phyloP scores from a whole-genome alignment of 768 basidiomycete genomes.

The Lactifluus echinatus region DNA sequence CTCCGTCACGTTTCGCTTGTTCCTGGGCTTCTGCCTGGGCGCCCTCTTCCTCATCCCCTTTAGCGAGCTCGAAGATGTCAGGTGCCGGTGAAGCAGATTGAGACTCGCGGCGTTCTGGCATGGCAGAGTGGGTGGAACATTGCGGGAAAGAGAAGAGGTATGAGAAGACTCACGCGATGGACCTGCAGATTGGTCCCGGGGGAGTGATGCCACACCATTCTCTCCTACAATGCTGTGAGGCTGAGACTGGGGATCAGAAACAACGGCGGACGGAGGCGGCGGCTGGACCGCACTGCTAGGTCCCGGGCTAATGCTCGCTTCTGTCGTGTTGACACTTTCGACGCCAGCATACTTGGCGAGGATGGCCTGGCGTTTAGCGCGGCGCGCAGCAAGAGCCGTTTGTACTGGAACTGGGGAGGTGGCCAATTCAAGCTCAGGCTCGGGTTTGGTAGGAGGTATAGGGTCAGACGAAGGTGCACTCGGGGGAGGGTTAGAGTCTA shows the following conservation, averaged over 20 bases:
- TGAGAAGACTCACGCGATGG: not conserved
- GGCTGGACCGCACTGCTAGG: conserved; percentile 69
- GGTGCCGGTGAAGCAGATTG: conserved; percentile 52
- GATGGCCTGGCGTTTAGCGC: conserved; percentile 67
- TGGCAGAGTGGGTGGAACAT: not conserved
- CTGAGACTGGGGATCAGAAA: conserved; percentile 59
- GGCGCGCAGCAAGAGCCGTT: conserved; percentile 54
- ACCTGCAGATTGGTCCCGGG: conserved; percentile 1
- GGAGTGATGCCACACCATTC: not conserved
- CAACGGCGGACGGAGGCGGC: conserved; percentile 47
- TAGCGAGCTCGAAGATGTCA: conserved; percentile 57
- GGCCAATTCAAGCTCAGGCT: conserved; percentile 47
- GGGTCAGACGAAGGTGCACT: conserved; percentile 14
- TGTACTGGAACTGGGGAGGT: conserved; percentile 42
- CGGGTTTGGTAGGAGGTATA: conserved; percentile 30
- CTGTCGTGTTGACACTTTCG: conserved; percentile 29
- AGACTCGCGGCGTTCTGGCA: conserved; percentile 32
- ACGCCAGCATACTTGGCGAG: conserved; percentile 62
- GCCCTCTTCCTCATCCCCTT: conserved; percentile 47
- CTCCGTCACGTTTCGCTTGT: conserved; percentile 35
- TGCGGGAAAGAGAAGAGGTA: not conserved
- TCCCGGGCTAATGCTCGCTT: conserved; percentile 46
- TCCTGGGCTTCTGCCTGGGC: conserved; percentile 39
- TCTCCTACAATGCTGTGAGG: conserved; percentile 38
- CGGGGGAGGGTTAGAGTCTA: conserved; percentile 9